A percentile compares a stretch with the other conserved stretches of the same genome.
Conservation (phyloP, 1,139 yeast species). For the Yarrowia galli region DNA sequence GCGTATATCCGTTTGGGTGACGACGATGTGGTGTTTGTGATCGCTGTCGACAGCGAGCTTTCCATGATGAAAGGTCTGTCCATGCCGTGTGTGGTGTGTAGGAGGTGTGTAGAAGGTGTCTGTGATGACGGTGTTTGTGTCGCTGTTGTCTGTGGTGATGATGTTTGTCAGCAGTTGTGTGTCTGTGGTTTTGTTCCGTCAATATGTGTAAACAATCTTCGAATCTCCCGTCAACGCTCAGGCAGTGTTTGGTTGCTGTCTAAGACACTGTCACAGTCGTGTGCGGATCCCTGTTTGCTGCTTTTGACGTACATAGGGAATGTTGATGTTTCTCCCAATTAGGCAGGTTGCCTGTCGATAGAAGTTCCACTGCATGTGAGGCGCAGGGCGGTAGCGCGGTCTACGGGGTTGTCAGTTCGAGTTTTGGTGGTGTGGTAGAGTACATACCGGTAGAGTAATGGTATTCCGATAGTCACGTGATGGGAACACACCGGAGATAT, state of each 20-base stretch:
- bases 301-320: background rate
- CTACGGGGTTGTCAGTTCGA: background rate
- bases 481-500: no score
- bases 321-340: constrained; percentile 26
- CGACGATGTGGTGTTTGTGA: constrained; percentile 27
- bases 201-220: no score
- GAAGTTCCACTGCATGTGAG: background rate
- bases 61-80: constrained; percentile 32
- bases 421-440: background rate
- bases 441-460: no score
- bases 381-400: background rate
- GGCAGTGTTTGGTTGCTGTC: no score
- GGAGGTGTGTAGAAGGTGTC: background rate
- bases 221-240: no score
- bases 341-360: constrained; percentile 27
- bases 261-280: constrained; percentile 13
- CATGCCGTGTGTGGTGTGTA: background rate
- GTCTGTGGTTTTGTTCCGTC: background rate
- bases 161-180: background rate
- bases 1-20: constrained; percentile 33
- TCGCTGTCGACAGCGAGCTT: constrained; percentile 17
- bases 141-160: background rate
- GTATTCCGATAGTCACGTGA: no score
- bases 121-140: background rate
- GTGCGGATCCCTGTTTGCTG: constrained; percentile 18